Conservation (phyloP, 176 grass and related monocot genomes). For the Luzula sylvatica region DNA sequence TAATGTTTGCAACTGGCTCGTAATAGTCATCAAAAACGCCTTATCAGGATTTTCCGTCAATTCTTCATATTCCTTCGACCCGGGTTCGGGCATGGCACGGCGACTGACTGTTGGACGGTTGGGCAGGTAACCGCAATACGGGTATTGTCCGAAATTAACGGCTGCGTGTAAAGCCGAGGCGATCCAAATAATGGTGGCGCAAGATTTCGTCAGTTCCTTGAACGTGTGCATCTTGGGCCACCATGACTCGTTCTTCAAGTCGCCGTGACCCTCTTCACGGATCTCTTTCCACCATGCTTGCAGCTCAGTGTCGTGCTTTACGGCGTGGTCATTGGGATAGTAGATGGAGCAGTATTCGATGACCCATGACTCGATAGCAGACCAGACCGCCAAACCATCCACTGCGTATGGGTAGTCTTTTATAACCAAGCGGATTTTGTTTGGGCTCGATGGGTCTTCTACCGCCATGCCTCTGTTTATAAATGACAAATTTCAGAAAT, state of each 20-base stretch:
- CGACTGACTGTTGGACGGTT: slow-evolving; percentile 69
- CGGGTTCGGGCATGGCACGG: slow-evolving; percentile 32
- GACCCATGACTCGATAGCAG: slow-evolving; percentile 54
- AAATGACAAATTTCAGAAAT: neutral
- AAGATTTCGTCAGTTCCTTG: slow-evolving; percentile 42
- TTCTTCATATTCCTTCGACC: slow-evolving; percentile 18
- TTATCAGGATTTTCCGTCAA: slow-evolving; percentile 32
- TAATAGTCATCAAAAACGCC: slow-evolving; percentile 60
- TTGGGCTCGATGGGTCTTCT: slow-evolving; percentile 27
- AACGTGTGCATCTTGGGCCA: slow-evolving; percentile 65
- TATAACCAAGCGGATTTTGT: slow-evolving; percentile 50
- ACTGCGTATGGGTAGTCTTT: slow-evolving; percentile 73
- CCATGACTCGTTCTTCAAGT: slow-evolving; percentile 52
- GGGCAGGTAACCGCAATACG: slow-evolving; percentile 59
- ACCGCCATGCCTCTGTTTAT: slow-evolving; percentile 36
- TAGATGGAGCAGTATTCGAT: slow-evolving; percentile 51
- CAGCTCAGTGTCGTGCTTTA: slow-evolving; percentile 45
- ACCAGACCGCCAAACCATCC: slow-evolving; percentile 63
- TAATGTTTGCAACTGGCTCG: slow-evolving; percentile 56
- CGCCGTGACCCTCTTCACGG: slow-evolving; percentile 59
- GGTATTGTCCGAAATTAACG: slow-evolving; percentile 77
- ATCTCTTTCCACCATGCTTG: slow-evolving; percentile 86
- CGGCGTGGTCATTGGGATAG: slow-evolving; percentile 28
- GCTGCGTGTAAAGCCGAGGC: slow-evolving; percentile 70
- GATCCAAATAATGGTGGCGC: slow-evolving; percentile 68